Conservation (phyloP, 1,139 yeast species). For the Candida pseudocylindracea region DNA sequence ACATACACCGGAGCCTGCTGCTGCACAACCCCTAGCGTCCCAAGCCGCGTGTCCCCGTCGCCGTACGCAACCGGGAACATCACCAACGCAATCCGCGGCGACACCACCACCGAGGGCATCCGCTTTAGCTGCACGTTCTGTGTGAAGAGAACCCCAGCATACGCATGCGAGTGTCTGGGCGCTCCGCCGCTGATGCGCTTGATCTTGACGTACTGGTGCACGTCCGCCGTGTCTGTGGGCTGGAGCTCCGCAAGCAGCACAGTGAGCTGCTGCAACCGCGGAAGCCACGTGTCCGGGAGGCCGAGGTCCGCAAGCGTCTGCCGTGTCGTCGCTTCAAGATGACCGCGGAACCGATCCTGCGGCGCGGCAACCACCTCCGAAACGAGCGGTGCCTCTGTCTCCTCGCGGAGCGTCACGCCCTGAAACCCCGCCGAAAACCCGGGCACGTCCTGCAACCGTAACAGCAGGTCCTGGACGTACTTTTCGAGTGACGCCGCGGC, state of each 20-base stretch:
- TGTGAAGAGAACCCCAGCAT: slow-evolving; percentile 24
- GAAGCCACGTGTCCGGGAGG: slow-evolving; percentile 4
- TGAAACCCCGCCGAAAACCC: too few species aligned
- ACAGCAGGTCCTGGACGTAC: too few species aligned
- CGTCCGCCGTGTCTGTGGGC: slow-evolving; percentile 56
- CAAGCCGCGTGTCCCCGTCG: slow-evolving; percentile 6
- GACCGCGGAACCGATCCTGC: too few species aligned
- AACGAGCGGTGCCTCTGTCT: too few species aligned
- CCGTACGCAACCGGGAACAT: slow-evolving; percentile 76
- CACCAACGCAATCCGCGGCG: slow-evolving; percentile 62
- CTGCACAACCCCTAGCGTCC: slow-evolving; percentile 54
- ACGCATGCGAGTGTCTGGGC: too few species aligned
- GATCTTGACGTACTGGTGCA: slow-evolving; percentile 70
- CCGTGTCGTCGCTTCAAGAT: too few species aligned
- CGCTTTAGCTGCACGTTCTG: slow-evolving; percentile 62
- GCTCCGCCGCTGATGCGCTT: slow-evolving; percentile 51
- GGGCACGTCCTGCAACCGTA: too few species aligned
- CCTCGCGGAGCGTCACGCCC: too few species aligned
- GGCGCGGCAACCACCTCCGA: too few species aligned
- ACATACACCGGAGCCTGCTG: slow-evolving; percentile 74
- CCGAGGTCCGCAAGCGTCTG: too few species aligned
- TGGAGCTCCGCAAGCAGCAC: slow-evolving; percentile 1
- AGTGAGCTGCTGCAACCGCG: slow-evolving; percentile 9
- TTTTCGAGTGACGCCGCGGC: too few species aligned
- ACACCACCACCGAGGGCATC: slow-evolving; percentile 42